Base-by-base conservation (phyloP, 345 rosid genomes). In the Viola odorata region DNA sequence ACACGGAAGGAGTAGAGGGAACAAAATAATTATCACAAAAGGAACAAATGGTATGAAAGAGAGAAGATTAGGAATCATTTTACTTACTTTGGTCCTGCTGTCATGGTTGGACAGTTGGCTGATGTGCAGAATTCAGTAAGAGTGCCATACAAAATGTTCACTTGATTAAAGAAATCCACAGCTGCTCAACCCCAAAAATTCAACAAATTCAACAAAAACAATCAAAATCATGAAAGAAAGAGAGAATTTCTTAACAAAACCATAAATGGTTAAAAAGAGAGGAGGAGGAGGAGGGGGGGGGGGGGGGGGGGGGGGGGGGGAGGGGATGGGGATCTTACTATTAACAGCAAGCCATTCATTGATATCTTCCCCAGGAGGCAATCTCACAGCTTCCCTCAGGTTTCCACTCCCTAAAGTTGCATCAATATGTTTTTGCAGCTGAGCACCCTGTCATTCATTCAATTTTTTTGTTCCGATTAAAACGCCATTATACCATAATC, bases 301-400 rank as follows among this genome's bases (percentile, higher is more conserved):
- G 32, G 1, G 32, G n/a, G 1, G 50, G 13, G 14, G 45, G 48
- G 2, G 32, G 32, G 1, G 32, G 32, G 32, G 32, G 32, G 32
- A 0, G 32, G n/a, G 1, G 50, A 23, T 14, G 13, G 14, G 45
- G 48, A 41, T 10, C 71, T 64, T 71, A 85, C 91, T 86, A 66
- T 86, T 86, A 11, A 86, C 92, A 4, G 92, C 92, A 4, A 86
- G 76, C 92, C 92, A 86, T 51, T 86, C 92, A 11, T 82, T 80
- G 41, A 81, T 61, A 65, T 86, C 92, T 69, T 86, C 92, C 47
- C 92, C 92, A 17, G 84, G 89, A 68, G 89, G 92, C 10, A 86
- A 65, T 58, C 85, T 9, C 0, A 86, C 88, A 3, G 88, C 86
- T 71, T 86, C 91, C 68, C 91, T 81, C 63, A 86, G 66, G 67